Percentiles rank a stretch among this genome's conserved stretches.
Evolutionary conservation across 768 basidiomycete species (phyloP).

Genomic region (Lactifluus hygrophoroides): DNA sequence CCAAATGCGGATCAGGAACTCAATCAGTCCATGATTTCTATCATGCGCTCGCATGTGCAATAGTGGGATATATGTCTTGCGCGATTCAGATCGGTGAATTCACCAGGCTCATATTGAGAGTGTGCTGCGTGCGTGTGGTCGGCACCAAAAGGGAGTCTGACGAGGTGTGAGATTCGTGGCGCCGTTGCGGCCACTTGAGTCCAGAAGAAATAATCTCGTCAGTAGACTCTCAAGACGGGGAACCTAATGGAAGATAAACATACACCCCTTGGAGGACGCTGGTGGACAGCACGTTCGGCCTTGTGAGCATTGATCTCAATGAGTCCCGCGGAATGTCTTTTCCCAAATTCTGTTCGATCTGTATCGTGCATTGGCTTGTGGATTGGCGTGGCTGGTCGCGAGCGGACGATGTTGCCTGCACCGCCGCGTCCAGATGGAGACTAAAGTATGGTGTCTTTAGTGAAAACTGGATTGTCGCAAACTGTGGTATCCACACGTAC

Average conservation of each 20-base stretch:
- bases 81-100: slow-evolving; percentile 49
- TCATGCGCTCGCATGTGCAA: slow-evolving; percentile 29
- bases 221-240: neutral
- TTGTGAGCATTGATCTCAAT: slow-evolving; percentile 25
- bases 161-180: slow-evolving; percentile 44
- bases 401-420: slow-evolving; percentile 44
- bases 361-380: slow-evolving; percentile 41
- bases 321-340: slow-evolving; percentile 32
- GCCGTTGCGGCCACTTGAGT: slow-evolving; percentile 66
- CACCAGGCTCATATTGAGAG: slow-evolving; percentile 23
- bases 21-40: too few relatives aligned
- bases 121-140: neutral
- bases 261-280: slow-evolving; percentile 31
- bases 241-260: slow-evolving; percentile 21
- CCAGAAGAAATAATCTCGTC: slow-evolving; percentile 18
- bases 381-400: slow-evolving; percentile 18
- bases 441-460: neutral
- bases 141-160: slow-evolving; percentile 12
- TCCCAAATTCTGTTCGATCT: slow-evolving; percentile 59
- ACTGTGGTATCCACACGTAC: neutral
- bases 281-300: slow-evolving; percentile 28
- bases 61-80: slow-evolving; percentile 44
- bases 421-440: slow-evolving; percentile 60
- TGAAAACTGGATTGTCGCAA: neutral
- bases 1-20: too few relatives aligned